These are phyloP conservation scores for Backusella circina DNA, from an alignment of 192 early-diverging fungal species.

Conservation along the genomic window DNA sequence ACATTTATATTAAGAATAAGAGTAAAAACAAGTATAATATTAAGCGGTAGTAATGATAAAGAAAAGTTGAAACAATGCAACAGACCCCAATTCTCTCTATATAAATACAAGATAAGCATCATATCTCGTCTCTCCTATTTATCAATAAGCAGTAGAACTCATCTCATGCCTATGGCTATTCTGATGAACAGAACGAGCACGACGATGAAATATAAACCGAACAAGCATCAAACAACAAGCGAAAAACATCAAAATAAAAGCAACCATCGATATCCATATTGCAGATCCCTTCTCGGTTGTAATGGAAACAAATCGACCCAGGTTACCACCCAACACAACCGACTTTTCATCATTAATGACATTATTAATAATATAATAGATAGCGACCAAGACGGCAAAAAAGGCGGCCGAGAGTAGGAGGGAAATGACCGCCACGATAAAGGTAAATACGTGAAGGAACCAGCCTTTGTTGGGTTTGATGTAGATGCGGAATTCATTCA, in stretches of 20 bases:
- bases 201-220: not conserved
- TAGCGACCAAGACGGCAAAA: not conserved
- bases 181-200: not conserved
- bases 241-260: not conserved
- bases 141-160: not conserved
- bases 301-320: not conserved
- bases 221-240: not conserved
- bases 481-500: not conserved
- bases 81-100: not conserved
- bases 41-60: too few species aligned
- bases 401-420: not conserved
- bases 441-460: not conserved
- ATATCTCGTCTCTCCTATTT: too few species aligned
- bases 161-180: not conserved
- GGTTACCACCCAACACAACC: not conserved
- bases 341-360: not conserved
- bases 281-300: not conserved
- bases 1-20: too few species aligned
- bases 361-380: not conserved
- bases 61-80: too few species aligned
- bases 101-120: not conserved
- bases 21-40: too few species aligned
- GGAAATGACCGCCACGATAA: not conserved
- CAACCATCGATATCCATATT: not conserved
- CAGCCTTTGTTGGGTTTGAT: not conserved